Evolutionary conservation across 148 eudicot genomes (phyloP).

Genomic region (Drosera capensis): DNA sequence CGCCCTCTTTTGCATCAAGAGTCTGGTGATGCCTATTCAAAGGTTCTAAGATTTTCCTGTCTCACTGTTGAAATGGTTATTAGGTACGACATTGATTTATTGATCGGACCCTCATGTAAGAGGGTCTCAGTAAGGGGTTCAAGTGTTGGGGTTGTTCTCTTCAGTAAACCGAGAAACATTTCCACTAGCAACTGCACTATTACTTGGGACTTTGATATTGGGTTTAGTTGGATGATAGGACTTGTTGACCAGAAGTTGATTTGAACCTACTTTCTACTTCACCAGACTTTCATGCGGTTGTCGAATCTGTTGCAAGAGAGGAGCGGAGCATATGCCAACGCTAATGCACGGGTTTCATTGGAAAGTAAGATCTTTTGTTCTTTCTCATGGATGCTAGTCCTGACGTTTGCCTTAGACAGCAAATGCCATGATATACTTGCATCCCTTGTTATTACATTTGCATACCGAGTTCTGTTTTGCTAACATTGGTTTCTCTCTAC

Average conservation of each 20-base stretch:
- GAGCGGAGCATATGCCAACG: slow-evolving; percentile 61
- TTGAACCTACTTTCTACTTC: neutral
- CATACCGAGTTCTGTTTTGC: neutral
- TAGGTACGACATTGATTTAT: neutral
- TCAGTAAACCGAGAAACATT: no score
- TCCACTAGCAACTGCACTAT: no score
- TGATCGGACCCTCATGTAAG: neutral
- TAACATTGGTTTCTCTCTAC: neutral
- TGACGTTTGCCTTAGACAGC: neutral
- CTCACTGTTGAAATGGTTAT: neutral
- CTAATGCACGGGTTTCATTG: slow-evolving; percentile 64
- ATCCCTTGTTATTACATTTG: neutral
- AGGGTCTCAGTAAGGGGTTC: no score
- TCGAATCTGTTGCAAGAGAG: slow-evolving; percentile 55
- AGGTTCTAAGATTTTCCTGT: slow-evolving; percentile 25
- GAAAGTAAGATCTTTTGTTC: slow-evolving; percentile 36
- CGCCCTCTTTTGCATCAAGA: slow-evolving; percentile 72
- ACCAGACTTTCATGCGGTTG: slow-evolving; percentile 53
- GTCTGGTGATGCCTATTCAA: slow-evolving; percentile 60
- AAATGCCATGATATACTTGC: neutral
- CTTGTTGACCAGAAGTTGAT: neutral
- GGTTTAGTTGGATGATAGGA: neutral
- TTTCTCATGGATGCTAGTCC: neutral
- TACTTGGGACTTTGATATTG: neutral
- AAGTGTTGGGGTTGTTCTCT: no score